These are phyloP conservation scores for Solanum chaucha DNA, from an alignment of 257 asterid species.

Conservation along the genomic window DNA sequence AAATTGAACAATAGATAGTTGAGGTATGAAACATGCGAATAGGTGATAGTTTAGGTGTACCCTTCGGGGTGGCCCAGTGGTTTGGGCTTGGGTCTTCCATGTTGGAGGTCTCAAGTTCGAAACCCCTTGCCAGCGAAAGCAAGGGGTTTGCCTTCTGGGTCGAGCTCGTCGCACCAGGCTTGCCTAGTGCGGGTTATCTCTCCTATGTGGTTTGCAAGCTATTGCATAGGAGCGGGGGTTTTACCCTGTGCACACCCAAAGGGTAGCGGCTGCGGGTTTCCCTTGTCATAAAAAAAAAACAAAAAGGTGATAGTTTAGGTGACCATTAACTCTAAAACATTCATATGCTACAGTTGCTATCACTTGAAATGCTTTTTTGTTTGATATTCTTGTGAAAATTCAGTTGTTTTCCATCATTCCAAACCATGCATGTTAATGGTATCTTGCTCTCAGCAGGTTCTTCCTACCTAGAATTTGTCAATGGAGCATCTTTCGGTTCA, in stretches of 20 bases:
- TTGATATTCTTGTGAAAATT: neutral
- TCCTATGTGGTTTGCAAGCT: too few species aligned
- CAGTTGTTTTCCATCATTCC: neutral
- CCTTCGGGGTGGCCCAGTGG: too few species aligned
- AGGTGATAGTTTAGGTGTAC: neutral
- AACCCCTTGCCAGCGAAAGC: too few species aligned
- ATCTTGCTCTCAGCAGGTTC: conserved; percentile 28
- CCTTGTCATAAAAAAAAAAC: too few species aligned
- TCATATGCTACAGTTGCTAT: neutral
- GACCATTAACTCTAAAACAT: neutral
- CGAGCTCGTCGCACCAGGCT: too few species aligned
- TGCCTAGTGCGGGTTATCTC: too few species aligned
- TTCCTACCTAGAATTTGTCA: conserved; percentile 48
- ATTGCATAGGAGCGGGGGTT: too few species aligned
- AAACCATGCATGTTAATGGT: neutral
- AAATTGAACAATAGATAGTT: neutral
- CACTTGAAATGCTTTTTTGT: neutral
- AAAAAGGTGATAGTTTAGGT: neutral
- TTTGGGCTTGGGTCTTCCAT: too few species aligned
- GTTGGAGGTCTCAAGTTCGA: too few species aligned
- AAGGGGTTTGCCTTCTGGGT: too few species aligned
- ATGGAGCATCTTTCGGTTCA: conserved; percentile 74
- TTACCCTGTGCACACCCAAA: too few species aligned
- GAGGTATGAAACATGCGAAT: neutral
- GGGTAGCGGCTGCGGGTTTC: too few species aligned